Percentiles rank a stretch among this genome's conserved stretches.
Evolutionary conservation across 2,329 filamentous ascomycete genomes (phyloP).

Genomic region (Penicillium oxalicum): DNA sequence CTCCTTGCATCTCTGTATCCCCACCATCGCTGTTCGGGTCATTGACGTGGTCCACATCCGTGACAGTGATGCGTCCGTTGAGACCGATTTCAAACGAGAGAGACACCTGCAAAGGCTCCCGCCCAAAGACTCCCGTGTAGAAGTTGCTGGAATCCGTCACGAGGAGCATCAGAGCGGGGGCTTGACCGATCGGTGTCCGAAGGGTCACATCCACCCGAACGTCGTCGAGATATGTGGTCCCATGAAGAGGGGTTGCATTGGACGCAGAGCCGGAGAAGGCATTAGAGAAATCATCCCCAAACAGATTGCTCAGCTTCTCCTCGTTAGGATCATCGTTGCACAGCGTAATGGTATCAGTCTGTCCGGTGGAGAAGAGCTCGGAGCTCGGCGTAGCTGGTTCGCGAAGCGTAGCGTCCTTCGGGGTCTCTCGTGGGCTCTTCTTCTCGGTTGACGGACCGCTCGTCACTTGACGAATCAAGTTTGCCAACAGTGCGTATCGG

Average conservation of each 20-base stretch:
- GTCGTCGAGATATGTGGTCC: constrained; percentile 14
- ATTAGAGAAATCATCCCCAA: constrained; percentile 15
- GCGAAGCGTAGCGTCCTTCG: constrained; percentile 4
- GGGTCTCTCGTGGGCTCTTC: constrained; percentile 5
- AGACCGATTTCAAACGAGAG: constrained; percentile 37
- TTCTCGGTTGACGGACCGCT: constrained; percentile 15
- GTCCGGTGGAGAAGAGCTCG: constrained; percentile 9
- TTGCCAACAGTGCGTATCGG: constrained; percentile 40
- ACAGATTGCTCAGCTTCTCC: constrained; percentile 54
- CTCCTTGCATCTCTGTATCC: constrained; percentile 17
- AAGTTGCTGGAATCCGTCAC: constrained; percentile 23
- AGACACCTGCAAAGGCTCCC: constrained; percentile 23
- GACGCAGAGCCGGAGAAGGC: background rate
- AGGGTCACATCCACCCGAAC: constrained; percentile 36
- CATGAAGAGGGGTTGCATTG: background rate
- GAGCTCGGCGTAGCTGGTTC: constrained; percentile 3
- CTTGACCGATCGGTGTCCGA: constrained; percentile 34
- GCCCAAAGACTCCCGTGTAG: constrained; percentile 3
- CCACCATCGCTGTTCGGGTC: constrained; percentile 10
- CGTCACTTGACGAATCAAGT: constrained; percentile 35
- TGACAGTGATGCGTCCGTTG: constrained; percentile 37
- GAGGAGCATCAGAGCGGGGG: constrained; percentile 35
- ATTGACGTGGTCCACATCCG: constrained; percentile 31
- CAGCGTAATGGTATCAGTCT: constrained; percentile 20
- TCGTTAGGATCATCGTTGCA: constrained; percentile 40